Conservation (phyloP, 805 yeast species). For the Komagataella pseudopastoris region DNA sequence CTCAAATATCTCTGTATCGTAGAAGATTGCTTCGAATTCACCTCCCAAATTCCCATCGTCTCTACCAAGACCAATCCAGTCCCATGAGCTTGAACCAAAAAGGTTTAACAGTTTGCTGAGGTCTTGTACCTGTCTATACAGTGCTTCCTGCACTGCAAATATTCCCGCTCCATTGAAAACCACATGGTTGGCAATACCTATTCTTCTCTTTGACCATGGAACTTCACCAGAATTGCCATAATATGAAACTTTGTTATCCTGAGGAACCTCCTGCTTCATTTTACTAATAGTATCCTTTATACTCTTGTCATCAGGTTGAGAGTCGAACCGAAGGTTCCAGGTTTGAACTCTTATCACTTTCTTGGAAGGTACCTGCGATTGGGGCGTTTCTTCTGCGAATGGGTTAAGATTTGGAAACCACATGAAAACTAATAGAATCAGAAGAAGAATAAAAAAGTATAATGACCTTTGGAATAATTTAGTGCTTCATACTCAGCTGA, state of each 20-base stretch:
- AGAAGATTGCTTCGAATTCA: slow-evolving; percentile 37
- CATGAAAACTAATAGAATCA: not conserved
- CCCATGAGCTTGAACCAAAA: slow-evolving; percentile 6
- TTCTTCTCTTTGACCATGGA: slow-evolving; percentile 21
- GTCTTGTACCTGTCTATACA: slow-evolving; percentile 31
- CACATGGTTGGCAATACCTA: slow-evolving; percentile 21
- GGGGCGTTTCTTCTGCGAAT: not conserved
- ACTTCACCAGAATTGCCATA: slow-evolving; percentile 15
- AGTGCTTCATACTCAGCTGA: not conserved
- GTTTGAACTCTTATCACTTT: slow-evolving; percentile 9
- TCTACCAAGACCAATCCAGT: slow-evolving; percentile 38
- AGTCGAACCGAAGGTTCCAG: slow-evolving; percentile 18
- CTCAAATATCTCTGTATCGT: slow-evolving; percentile 21
- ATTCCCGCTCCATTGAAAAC: slow-evolving; percentile 19
- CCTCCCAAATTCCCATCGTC: slow-evolving; percentile 36
- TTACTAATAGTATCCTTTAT: slow-evolving; percentile 10
- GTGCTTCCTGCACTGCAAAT: slow-evolving; percentile 33
- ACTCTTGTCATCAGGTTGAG: slow-evolving; percentile 9
- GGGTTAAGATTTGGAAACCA: not conserved
- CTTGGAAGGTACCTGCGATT: not conserved
- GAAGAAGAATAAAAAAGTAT: not conserved
- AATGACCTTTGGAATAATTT: not conserved
- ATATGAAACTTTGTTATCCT: slow-evolving; percentile 9
- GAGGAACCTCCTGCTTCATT: slow-evolving; percentile 11
- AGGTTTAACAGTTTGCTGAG: slow-evolving; percentile 17